A percentile compares a stretch with the other conserved stretches of the same genome.
phyloP scores from a whole-genome alignment of 768 basidiomycete species.

The Tylopilus plumbeoviolaceoides region DNA sequence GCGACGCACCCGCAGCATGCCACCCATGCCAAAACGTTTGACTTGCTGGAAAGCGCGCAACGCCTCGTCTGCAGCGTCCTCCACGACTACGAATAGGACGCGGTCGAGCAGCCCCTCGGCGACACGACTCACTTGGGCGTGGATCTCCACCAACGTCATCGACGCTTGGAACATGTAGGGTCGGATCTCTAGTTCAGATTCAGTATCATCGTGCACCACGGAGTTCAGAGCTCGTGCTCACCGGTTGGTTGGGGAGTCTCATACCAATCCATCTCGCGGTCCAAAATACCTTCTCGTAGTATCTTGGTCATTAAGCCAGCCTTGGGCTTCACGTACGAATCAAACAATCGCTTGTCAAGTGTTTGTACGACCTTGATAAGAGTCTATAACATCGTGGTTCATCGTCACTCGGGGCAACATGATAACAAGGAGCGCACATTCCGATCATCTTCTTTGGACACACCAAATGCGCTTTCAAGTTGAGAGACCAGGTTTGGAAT shows the following conservation, averaged over 20 bases:
- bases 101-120: slow-evolving; percentile 80
- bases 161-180: slow-evolving; percentile 90
- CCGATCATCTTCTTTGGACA: slow-evolving; percentile 68
- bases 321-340: slow-evolving; percentile 82
- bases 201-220: background rate
- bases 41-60: slow-evolving; percentile 85
- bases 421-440: slow-evolving; percentile 41
- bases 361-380: slow-evolving; percentile 74
- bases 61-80: slow-evolving; percentile 79
- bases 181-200: slow-evolving; percentile 68
- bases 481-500: slow-evolving; percentile 80
- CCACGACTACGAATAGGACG: slow-evolving; percentile 75
- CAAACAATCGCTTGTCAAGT: slow-evolving; percentile 86
- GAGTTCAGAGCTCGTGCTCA: slow-evolving; percentile 29
- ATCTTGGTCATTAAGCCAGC: slow-evolving; percentile 61
- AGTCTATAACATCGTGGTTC: slow-evolving; percentile 39
- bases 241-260: slow-evolving; percentile 91
- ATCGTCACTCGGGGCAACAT: background rate
- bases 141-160: slow-evolving; percentile 85
- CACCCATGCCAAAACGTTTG: slow-evolving; percentile 93
- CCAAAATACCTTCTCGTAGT: slow-evolving; percentile 75
- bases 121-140: slow-evolving; percentile 82
- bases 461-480: slow-evolving; percentile 71
- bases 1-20: slow-evolving; percentile 82
- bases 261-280: slow-evolving; percentile 86